These are phyloP conservation scores for Cucumis cinereus DNA, from an alignment of 306 rosid species.

Conservation along the genomic window DNA sequence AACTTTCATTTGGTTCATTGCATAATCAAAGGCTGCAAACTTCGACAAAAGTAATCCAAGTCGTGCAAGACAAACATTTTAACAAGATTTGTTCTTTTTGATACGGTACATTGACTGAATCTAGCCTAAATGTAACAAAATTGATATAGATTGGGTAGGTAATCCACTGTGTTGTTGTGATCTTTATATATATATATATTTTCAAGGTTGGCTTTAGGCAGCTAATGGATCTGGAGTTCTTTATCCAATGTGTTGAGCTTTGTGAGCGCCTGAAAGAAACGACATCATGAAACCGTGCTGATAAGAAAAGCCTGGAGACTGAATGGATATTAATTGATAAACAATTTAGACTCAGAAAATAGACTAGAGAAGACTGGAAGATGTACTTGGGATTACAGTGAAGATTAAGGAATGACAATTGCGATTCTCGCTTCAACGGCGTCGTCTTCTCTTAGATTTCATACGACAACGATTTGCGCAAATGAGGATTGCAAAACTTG, in stretches of 20 bases:
- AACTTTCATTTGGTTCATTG: neutral
- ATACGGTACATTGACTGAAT: neutral
- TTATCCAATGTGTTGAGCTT: neutral
- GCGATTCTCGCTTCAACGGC: neutral
- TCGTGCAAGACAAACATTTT: neutral
- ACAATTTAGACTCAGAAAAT: neutral
- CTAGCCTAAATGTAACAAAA: neutral
- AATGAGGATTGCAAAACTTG: slow-evolving; percentile 21
- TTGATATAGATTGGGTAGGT: neutral
- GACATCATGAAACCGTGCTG: neutral
- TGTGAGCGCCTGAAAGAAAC: neutral
- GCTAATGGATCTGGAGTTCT: neutral
- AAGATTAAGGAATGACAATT: neutral
- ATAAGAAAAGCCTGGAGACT: neutral
- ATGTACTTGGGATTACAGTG: neutral
- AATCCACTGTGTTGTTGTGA: neutral
- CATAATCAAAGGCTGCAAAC: neutral
- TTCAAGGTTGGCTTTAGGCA: neutral
- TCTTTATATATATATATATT: neutral
- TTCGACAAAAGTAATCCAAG: neutral
- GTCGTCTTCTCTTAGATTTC: slow-evolving; percentile 40
- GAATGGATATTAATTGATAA: neutral
- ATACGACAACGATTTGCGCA: slow-evolving; percentile 21
- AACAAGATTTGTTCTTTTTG: neutral
- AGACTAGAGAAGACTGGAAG: neutral